Base-by-base conservation (phyloP, 805 yeast species). In the Barnettozyma siamensis region DNA sequence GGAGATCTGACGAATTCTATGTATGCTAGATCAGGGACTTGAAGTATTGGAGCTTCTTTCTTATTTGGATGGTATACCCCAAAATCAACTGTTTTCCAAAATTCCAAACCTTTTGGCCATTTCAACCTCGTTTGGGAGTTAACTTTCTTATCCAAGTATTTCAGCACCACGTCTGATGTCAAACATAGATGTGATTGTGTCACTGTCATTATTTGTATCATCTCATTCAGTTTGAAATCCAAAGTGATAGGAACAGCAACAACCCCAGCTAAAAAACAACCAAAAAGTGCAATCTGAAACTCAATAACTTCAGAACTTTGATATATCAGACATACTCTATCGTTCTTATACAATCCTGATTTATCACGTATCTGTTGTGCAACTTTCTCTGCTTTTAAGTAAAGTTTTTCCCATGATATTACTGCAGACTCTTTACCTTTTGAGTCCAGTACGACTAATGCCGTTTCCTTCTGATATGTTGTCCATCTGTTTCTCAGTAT, bases 201-300 rank as follows among this genome's bases (percentile, higher is more conserved):
- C 26, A 75, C 69, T 33, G 73, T 74, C 61, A 89, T 76, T 27
- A 89, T 83, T 45, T 78, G 80, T 12, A 77, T 70, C 45, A 88
- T 78, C 48, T 88, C 96, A 32, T 68, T 67, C 21, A 80, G 64
- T 26, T 83, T 81, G 21, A 78, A 73, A 40, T 80, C 84, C 44
- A 88, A 80, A 40, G 85, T 85, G 32, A 93, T 78, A 0, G 99
- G 99, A 5, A 93, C 91, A 0, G 98, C 98, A 2, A 93, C 89
- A 35, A 88, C 83, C 2, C 95, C 96, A 1, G 97, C 95, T 42
- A 91, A 67, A 50, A 91, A 86, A 57, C 97, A 89, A 7, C 96
- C 99, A 59, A 88, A 75, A 17, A 93, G 60, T 0, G 98, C 94
- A 2, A 85, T 76, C 0, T 86, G 75, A 58, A 89, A 91, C 48